Conservation (phyloP, 2,329 filamentous ascomycete species). For the Neofusicoccum cordaticola region DNA sequence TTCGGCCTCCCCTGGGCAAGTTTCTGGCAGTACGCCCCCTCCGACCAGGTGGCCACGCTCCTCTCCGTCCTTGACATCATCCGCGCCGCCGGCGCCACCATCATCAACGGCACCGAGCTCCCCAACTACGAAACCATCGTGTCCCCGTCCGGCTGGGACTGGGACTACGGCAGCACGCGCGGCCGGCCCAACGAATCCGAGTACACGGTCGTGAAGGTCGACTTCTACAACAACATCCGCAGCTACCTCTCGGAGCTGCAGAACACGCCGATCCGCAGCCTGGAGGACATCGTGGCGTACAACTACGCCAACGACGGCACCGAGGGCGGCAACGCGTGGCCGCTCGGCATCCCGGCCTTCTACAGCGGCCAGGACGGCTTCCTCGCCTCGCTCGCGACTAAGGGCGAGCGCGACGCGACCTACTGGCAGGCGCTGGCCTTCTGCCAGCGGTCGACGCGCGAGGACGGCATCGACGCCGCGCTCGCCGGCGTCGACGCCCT, state of each 20-base stretch:
- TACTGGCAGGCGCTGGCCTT: slow-evolving; percentile 67
- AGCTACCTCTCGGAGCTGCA: slow-evolving; percentile 61
- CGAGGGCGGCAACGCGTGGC: slow-evolving; percentile 62
- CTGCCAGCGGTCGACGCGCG: slow-evolving; percentile 55
- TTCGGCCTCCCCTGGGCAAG: slow-evolving; percentile 72
- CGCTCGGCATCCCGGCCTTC: slow-evolving; percentile 59
- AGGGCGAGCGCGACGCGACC: slow-evolving; percentile 60
- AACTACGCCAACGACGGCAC: slow-evolving; percentile 58
- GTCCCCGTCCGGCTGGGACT: slow-evolving; percentile 68
- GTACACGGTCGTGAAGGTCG: slow-evolving; percentile 69
- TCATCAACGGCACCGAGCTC: slow-evolving; percentile 69
- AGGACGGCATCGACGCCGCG: slow-evolving; percentile 69
- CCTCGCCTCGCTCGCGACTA: slow-evolving; percentile 59
- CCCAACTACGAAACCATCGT: slow-evolving; percentile 61
- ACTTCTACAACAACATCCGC: slow-evolving; percentile 67
- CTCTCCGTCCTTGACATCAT: slow-evolving; percentile 52
- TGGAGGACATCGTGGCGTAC: slow-evolving; percentile 33
- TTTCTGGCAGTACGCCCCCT: slow-evolving; percentile 64
- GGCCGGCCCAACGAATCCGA: slow-evolving; percentile 70
- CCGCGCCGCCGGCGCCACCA: slow-evolving; percentile 59
- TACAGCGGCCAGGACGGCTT: slow-evolving; percentile 70
- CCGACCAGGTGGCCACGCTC: slow-evolving; percentile 55
- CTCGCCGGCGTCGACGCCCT: slow-evolving; percentile 59
- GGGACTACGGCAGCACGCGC: slow-evolving; percentile 63
- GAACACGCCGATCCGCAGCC: slow-evolving; percentile 40